A percentile compares a stretch with the other conserved stretches of the same genome.
Evolutionary conservation across 768 basidiomycete genomes (phyloP).

Genomic region (Leccinum aurantiacum): DNA sequence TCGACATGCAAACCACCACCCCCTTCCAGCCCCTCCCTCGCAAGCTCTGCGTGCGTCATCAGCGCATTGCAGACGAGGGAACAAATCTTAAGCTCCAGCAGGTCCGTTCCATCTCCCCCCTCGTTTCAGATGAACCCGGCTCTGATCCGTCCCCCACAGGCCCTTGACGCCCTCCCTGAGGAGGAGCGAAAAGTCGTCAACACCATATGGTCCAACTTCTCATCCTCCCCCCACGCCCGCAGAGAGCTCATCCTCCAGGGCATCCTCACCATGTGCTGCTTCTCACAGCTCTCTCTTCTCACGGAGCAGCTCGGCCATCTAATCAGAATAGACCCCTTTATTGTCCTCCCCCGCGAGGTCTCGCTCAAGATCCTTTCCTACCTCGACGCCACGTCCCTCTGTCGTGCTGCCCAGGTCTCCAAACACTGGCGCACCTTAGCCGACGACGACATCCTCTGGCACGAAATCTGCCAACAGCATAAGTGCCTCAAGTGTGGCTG

Average conservation of each 20-base stretch:
- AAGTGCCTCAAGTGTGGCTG: conserved; percentile 97
- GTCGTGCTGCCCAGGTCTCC: conserved; percentile 90
- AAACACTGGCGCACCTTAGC: conserved; percentile 84
- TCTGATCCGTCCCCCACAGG: conserved; percentile 48
- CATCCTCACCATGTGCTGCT: conserved; percentile 98
- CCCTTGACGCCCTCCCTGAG: conserved; percentile 84
- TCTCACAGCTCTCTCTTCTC: conserved; percentile 95
- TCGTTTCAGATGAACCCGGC: background rate
- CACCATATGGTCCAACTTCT: conserved; percentile 95
- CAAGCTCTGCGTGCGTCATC: too few relatives aligned
- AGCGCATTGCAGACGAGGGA: too few relatives aligned
- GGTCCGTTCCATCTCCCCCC: too few relatives aligned
- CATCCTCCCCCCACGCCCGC: conserved; percentile 86
- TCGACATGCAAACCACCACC: background rate
- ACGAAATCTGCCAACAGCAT: conserved; percentile 95
- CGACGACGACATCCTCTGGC: conserved; percentile 95
- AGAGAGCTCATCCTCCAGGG: conserved; percentile 95
- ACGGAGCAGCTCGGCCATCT: conserved; percentile 88
- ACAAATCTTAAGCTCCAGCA: too few relatives aligned
- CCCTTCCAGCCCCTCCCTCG: too few relatives aligned
- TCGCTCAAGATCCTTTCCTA: conserved; percentile 81
- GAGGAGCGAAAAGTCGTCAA: conserved; percentile 87
- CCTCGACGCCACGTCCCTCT: conserved; percentile 91
- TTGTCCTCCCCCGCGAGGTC: conserved; percentile 87
- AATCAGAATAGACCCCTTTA: conserved; percentile 94